phyloP scores from a whole-genome alignment of 2,329 filamentous ascomycete genomes.

The Pleurostoma richardsiae region DNA sequence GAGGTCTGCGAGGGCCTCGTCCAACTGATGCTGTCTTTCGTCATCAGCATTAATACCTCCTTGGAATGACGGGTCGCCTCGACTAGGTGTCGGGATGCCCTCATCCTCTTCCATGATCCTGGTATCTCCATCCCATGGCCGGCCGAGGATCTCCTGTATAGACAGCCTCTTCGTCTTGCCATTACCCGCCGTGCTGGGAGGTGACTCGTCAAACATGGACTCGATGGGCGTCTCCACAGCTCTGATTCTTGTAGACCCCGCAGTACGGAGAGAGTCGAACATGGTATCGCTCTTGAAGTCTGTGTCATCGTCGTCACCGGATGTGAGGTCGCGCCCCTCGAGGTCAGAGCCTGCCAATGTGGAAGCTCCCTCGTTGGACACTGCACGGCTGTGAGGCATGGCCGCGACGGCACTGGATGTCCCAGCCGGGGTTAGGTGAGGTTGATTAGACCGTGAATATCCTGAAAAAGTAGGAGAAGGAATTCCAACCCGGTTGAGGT shows the following conservation, averaged over 20 bases:
- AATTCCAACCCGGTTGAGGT: constrained; percentile 39
- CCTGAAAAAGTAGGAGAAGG: constrained; percentile 33
- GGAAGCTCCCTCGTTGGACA: constrained; percentile 49
- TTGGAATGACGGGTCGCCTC: constrained; percentile 25
- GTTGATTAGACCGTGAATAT: constrained; percentile 32
- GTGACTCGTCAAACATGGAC: constrained; percentile 78
- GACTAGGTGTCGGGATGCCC: constrained; percentile 44
- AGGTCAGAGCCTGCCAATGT: constrained; percentile 67
- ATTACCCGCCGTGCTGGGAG: constrained; percentile 51
- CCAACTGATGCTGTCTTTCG: constrained; percentile 13
- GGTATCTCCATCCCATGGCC: constrained; percentile 47
- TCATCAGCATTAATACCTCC: neutral
- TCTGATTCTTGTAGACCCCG: constrained; percentile 60
- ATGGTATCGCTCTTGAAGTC: constrained; percentile 73
- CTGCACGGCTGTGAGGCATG: constrained; percentile 34
- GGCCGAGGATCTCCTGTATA: constrained; percentile 54
- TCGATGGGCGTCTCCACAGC: constrained; percentile 68
- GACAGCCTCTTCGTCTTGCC: constrained; percentile 49
- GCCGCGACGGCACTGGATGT: constrained; percentile 14
- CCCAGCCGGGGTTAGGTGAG: constrained; percentile 32
- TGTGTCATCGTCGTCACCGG: constrained; percentile 71
- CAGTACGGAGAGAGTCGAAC: constrained; percentile 71
- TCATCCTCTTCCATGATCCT: constrained; percentile 62
- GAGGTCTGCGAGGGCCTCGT: constrained; percentile 21
- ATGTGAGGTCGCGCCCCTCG: constrained; percentile 59